phyloP scores from a whole-genome alignment of 768 basidiomycete genomes.

The Lactarius sanguifluus region DNA sequence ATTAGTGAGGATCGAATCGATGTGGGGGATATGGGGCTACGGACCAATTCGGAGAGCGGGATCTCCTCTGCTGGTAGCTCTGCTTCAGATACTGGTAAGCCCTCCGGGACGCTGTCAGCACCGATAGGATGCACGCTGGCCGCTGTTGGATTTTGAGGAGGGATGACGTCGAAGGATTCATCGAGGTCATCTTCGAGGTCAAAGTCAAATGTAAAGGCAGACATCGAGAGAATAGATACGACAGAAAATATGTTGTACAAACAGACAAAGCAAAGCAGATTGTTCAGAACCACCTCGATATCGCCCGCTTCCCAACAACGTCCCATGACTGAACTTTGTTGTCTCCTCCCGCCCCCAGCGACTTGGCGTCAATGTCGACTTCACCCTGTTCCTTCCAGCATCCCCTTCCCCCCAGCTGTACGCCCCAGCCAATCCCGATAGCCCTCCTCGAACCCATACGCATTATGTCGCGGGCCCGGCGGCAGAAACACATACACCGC shows the following conservation, averaged over 20 bases:
- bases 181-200: constrained; percentile 49
- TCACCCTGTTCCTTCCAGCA: constrained; percentile 20
- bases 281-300: constrained; percentile 16
- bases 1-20: not conserved
- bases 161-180: constrained; percentile 26
- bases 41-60: constrained; percentile 36
- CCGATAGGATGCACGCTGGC: not conserved
- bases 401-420: constrained; percentile 12
- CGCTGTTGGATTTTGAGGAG: not conserved
- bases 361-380: constrained; percentile 18
- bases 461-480: constrained; percentile 17
- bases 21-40: constrained; percentile 20
- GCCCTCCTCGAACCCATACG: constrained; percentile 24
- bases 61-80: constrained; percentile 35
- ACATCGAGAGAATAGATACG: constrained; percentile 11
- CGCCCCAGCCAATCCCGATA: constrained; percentile 21
- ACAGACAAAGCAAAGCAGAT: not conserved
- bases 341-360: not conserved
- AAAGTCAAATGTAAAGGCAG: constrained; percentile 66
- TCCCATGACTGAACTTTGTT: constrained; percentile 11
- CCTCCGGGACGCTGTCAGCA: not conserved
- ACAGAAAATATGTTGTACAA: not conserved
- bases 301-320: constrained; percentile 14
- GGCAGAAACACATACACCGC: constrained; percentile 25
- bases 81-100: not conserved